phyloP scores from a whole-genome alignment of 805 yeast species.

The Hanseniaspora guilliermondii region DNA sequence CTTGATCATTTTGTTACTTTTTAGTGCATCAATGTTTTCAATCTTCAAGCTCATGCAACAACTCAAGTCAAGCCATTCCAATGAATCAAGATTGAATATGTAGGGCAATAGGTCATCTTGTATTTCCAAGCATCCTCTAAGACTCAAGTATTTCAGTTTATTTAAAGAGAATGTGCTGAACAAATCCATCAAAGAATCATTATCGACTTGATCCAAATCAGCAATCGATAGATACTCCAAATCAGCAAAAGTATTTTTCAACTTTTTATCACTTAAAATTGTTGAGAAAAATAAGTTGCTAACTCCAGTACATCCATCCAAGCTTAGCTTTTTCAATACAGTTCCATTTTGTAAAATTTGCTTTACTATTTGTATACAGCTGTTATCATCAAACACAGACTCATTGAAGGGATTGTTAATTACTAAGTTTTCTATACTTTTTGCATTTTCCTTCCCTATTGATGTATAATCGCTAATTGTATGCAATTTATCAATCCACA shows the following conservation, averaged over 20 bases:
- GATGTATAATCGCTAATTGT: slow-evolving; percentile 55
- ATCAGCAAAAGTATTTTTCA: slow-evolving; percentile 1
- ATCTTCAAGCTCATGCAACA: slow-evolving; percentile 55
- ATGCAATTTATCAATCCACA: slow-evolving; percentile 59
- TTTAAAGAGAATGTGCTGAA: slow-evolving; percentile 38
- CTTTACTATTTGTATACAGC: slow-evolving; percentile 47
- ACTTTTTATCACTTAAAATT: slow-evolving; percentile 48
- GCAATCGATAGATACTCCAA: slow-evolving; percentile 49
- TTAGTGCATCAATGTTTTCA: slow-evolving; percentile 38
- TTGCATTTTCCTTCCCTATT: slow-evolving; percentile 46
- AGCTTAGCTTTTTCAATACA: slow-evolving; percentile 40
- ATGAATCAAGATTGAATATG: slow-evolving; percentile 44
- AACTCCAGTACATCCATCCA: slow-evolving; percentile 64
- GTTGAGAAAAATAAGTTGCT: slow-evolving; percentile 51
- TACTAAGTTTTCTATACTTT: slow-evolving; percentile 41
- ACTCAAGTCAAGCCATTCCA: slow-evolving; percentile 55
- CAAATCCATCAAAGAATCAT: slow-evolving; percentile 49
- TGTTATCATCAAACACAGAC: slow-evolving; percentile 55
- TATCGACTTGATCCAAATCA: slow-evolving; percentile 52
- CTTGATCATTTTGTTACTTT: slow-evolving; percentile 43
- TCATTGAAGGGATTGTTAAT: slow-evolving; percentile 57
- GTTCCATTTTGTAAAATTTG: slow-evolving; percentile 36
- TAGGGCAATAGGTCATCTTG: slow-evolving; percentile 52
- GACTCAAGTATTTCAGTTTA: slow-evolving; percentile 47
- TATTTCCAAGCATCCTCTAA: slow-evolving; percentile 54